Conservation (phyloP, 1,139 yeast genomes). For the Pichia sp. region DNA sequence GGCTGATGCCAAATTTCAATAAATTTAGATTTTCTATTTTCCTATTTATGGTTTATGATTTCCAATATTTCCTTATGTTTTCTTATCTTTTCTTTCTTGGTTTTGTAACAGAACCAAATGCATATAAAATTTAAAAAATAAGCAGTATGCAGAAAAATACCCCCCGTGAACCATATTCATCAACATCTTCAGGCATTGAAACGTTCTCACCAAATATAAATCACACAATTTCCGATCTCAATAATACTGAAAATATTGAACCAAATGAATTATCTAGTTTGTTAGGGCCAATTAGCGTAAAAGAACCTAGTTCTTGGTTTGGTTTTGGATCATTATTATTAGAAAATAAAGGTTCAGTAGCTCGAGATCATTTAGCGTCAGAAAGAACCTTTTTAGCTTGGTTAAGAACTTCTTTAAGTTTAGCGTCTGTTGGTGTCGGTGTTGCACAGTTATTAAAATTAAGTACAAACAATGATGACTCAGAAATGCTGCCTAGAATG, state of each 20-base stretch:
- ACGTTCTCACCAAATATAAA: background rate
- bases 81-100: no score
- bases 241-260: no score
- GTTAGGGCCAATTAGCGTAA: constrained; percentile 14
- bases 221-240: no score
- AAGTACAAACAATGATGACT: constrained; percentile 10
- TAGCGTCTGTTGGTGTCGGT: constrained; percentile 53
- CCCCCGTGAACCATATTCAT: no score
- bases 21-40: no score
- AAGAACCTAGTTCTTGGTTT: constrained; percentile 19
- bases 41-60: no score
- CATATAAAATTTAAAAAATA: no score
- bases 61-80: no score
- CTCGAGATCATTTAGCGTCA: constrained; percentile 40
- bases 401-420: constrained; percentile 39
- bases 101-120: no score
- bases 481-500: constrained; percentile 3
- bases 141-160: no score
- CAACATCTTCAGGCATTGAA: no score
- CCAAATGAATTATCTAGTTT: constrained; percentile 7
- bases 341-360: constrained; percentile 44
- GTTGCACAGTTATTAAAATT: constrained; percentile 47
- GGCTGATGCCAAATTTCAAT: no score
- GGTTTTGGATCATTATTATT: constrained; percentile 33
- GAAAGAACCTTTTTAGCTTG: constrained; percentile 34